Percentiles rank a stretch among this genome's conserved stretches.
These are phyloP conservation scores for Leishmania aethiopica DNA, from an alignment of 208 protist species.

Conservation along the genomic window DNA sequence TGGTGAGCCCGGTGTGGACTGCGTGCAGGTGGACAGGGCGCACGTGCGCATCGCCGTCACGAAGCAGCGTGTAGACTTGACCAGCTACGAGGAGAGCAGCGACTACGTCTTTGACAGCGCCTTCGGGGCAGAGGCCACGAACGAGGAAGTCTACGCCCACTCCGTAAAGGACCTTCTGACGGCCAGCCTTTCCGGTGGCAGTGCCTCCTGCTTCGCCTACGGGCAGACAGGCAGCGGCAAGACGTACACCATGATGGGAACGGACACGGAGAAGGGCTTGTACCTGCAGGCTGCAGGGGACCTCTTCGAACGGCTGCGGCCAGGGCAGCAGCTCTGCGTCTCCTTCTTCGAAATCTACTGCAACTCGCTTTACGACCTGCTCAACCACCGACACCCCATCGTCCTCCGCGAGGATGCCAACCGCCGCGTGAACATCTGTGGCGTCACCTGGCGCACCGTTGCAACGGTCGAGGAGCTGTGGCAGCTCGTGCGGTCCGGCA, in stretches of 20 bases:
- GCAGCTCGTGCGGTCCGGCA: conserved; percentile 75
- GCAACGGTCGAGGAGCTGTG: conserved; percentile 59
- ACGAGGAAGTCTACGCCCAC: conserved; percentile 86
- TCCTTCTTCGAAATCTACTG: conserved; percentile 97
- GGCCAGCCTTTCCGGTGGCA: conserved; percentile 90
- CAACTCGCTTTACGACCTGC: conserved; percentile 95
- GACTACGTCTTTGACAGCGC: conserved; percentile 95
- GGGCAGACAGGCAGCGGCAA: conserved; percentile 94
- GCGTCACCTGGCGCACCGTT: conserved; percentile 84
- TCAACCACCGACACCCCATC: conserved; percentile 88
- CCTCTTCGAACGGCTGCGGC: conserved; percentile 73
- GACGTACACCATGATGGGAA: conserved; percentile 94
- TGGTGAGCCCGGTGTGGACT: conserved; percentile 52
- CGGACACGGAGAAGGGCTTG: conserved; percentile 72
- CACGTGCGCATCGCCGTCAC: conserved; percentile 57
- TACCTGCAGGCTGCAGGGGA: conserved; percentile 92
- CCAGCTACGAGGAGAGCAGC: conserved; percentile 94
- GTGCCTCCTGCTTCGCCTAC: conserved; percentile 95
- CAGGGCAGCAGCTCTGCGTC: conserved; percentile 56
- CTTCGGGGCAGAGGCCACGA: conserved; percentile 76
- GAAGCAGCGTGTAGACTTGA: conserved; percentile 95
- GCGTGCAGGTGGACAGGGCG: conserved; percentile 47
- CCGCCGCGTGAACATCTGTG: conserved; percentile 88
- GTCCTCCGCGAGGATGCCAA: conserved; percentile 92
- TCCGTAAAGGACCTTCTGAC: conserved; percentile 82